Percentiles rank a stretch among this genome's conserved stretches.
phyloP scores from a whole-genome alignment of 345 rosid genomes.

The Abelmoschus esculentus region DNA sequence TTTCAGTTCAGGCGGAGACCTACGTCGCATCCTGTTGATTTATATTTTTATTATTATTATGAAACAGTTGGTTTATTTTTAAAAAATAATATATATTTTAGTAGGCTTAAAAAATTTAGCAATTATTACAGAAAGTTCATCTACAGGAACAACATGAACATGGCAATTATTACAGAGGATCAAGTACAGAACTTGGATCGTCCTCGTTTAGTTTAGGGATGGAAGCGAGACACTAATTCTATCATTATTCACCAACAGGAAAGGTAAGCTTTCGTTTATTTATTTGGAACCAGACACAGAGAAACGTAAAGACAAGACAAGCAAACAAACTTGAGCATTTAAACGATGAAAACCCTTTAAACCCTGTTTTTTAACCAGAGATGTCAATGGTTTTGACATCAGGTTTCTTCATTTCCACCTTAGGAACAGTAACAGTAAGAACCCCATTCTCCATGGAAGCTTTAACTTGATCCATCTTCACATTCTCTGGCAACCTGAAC shows the following conservation, averaged over 20 bases:
- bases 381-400: constrained; percentile 44
- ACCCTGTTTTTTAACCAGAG: constrained; percentile 20
- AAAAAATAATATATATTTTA: too few relatives aligned
- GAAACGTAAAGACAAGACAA: neutral
- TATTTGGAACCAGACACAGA: neutral
- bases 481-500: constrained; percentile 37
- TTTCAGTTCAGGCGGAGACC: neutral
- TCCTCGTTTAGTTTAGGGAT: neutral
- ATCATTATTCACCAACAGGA: neutral
- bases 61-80: too few relatives aligned
- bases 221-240: neutral
- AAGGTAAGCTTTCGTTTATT: too few relatives aligned
- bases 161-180: too few relatives aligned
- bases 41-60: neutral
- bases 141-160: too few relatives aligned
- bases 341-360: neutral
- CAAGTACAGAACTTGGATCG: too few relatives aligned
- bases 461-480: constrained; percentile 24
- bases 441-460: constrained; percentile 39
- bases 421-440: constrained; percentile 30
- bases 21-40: neutral
- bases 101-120: too few relatives aligned
- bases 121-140: too few relatives aligned
- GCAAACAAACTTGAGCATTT: neutral
- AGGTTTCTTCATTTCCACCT: constrained; percentile 25